Percentiles rank a stretch among this genome's conserved stretches.
These are phyloP conservation scores for Pythium apleroticum DNA, from an alignment of 352 stramenopile genomes.

Conservation along the genomic window DNA sequence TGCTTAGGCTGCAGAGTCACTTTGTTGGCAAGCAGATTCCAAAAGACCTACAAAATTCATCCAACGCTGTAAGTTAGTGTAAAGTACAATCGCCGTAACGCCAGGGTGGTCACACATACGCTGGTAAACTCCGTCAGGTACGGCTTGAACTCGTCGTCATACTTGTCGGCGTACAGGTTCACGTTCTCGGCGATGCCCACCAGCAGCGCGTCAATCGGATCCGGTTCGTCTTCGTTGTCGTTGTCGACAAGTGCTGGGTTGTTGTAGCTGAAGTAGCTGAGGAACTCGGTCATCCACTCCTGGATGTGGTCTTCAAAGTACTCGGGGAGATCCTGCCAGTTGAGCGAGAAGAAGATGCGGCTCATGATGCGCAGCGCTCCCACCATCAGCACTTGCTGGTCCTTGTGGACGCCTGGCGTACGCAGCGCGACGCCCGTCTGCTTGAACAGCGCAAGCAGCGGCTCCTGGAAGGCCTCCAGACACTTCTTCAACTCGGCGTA, in stretches of 20 bases:
- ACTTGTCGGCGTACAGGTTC: conserved; percentile 97
- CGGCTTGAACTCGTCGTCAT: conserved; percentile 98
- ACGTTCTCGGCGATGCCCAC: conserved; percentile 98
- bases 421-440: conserved; percentile 59
- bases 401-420: conserved; percentile 32
- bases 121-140: conserved; percentile 95
- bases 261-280: conserved; percentile 94
- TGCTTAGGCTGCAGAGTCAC: conserved; percentile 90
- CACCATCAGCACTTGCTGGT: conserved; percentile 74
- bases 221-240: conserved; percentile 91
- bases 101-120: conserved; percentile 4
- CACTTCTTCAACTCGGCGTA: conserved; percentile 96
- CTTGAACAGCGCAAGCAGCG: conserved; percentile 76
- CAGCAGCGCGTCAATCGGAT: conserved; percentile 92
- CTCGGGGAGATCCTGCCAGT: conserved; percentile 98
- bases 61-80: not conserved
- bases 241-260: conserved; percentile 91
- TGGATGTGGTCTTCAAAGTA: conserved; percentile 99
- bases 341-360: conserved; percentile 98
- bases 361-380: conserved; percentile 89
- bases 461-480: conserved; percentile 88
- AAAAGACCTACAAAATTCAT: conserved; percentile 40
- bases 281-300: conserved; percentile 96
- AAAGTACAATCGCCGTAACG: no score
- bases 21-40: conserved; percentile 69